These are phyloP conservation scores for Fonsecaea pedrosoi DNA, from an alignment of 2,329 filamentous ascomycete genomes.

Conservation along the genomic window DNA sequence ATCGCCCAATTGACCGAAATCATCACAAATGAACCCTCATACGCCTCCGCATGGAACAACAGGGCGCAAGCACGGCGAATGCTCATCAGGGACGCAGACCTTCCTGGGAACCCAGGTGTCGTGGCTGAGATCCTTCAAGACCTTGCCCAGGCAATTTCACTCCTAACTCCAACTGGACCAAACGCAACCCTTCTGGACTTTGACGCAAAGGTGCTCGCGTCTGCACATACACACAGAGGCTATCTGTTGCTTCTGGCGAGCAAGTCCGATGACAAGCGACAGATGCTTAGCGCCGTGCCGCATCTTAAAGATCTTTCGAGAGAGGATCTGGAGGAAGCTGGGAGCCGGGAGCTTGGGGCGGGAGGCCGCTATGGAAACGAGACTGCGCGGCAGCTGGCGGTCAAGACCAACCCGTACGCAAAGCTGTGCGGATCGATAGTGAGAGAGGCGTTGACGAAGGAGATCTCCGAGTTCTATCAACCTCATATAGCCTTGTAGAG, in stretches of 20 bases:
- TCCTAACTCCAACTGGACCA: conserved; percentile 51
- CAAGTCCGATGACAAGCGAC: conserved; percentile 37
- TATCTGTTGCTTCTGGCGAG: conserved; percentile 52
- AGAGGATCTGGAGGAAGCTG: conserved; percentile 60
- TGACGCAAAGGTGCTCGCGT: conserved; percentile 59
- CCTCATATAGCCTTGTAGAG: conserved; percentile 7
- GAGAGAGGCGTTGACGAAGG: conserved; percentile 64
- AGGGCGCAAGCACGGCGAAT: conserved; percentile 59
- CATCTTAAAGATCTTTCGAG: conserved; percentile 40
- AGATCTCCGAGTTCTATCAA: conserved; percentile 49
- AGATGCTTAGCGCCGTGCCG: conserved; percentile 39
- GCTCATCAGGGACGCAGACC: conserved; percentile 43
- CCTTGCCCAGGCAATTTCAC: conserved; percentile 53
- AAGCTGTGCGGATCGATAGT: conserved; percentile 69
- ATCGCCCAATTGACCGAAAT: conserved; percentile 52
- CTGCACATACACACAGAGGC: conserved; percentile 62
- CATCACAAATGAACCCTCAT: conserved; percentile 53
- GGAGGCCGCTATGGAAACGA: conserved; percentile 64
- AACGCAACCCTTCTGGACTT: conserved; percentile 53
- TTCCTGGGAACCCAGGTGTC: conserved; percentile 24
- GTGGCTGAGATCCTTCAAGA: conserved; percentile 45
- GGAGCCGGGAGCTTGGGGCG: conserved; percentile 61
- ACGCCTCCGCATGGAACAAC: conserved; percentile 63
- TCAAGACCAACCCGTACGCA: conserved; percentile 67
- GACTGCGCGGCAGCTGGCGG: conserved; percentile 63